phyloP scores from a whole-genome alignment of 306 rosid genomes.

The Corylus avellana region DNA sequence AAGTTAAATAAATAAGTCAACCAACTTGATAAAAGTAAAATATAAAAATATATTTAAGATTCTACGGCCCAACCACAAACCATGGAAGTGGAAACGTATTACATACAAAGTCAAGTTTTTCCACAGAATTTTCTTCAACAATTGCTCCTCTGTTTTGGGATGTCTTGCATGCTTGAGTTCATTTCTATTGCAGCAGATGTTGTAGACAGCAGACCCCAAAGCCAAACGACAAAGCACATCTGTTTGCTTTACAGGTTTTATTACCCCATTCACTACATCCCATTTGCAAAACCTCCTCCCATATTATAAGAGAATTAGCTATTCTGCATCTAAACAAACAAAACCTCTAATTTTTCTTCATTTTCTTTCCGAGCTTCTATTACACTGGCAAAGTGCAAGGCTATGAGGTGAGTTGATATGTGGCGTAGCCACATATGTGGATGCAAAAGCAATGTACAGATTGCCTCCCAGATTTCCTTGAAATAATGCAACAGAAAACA shows the following conservation, averaged over 20 bases:
- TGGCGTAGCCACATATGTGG: constrained; percentile 78
- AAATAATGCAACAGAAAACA: constrained; percentile 24
- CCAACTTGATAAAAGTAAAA: not conserved
- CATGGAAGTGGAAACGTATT: not conserved
- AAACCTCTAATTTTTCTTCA: constrained; percentile 21
- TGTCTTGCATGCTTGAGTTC: too few relatives aligned
- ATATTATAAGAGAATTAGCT: too few relatives aligned
- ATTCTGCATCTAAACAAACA: too few relatives aligned
- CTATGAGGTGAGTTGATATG: constrained; percentile 66
- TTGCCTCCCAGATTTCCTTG: constrained; percentile 79
- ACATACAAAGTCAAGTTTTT: too few relatives aligned
- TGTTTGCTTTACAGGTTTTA: too few relatives aligned
- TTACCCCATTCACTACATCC: too few relatives aligned
- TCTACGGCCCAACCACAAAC: not conserved
- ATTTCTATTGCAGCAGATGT: too few relatives aligned
- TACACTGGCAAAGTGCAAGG: constrained; percentile 50
- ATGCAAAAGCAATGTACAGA: constrained; percentile 73
- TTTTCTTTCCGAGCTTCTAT: constrained; percentile 42
- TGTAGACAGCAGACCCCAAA: too few relatives aligned
- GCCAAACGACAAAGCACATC: too few relatives aligned
- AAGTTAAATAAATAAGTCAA: not conserved
- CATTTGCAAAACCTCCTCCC: too few relatives aligned
- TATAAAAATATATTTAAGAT: not conserved
- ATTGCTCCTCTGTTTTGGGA: too few relatives aligned
- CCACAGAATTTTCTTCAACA: too few relatives aligned